phyloP scores from a whole-genome alignment of 495 filamentous ascomycete genomes.

The Penicillium pulvis region DNA sequence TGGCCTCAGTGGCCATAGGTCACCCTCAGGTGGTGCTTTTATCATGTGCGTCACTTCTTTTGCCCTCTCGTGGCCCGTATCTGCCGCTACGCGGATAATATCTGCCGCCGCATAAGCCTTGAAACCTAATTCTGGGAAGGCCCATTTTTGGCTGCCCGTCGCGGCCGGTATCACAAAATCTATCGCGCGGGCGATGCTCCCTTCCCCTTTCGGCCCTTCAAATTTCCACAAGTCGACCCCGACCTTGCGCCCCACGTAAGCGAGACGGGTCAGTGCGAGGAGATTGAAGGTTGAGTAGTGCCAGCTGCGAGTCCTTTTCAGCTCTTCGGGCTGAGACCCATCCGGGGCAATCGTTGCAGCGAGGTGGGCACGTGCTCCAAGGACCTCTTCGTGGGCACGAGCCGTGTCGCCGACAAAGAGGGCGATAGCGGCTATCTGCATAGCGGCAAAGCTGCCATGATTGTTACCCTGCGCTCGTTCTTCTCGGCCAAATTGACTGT shows the following conservation, averaged over 20 bases:
- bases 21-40: background rate
- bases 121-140: background rate
- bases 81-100: background rate
- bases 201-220: background rate
- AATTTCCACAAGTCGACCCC: background rate
- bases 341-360: background rate
- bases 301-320: conserved; percentile 4
- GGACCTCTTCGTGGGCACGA: background rate
- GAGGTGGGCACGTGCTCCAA: background rate
- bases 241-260: background rate
- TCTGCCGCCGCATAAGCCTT: background rate
- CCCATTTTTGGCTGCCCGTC: background rate
- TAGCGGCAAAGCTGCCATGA: background rate
- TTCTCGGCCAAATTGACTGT: background rate
- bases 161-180: background rate
- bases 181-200: background rate
- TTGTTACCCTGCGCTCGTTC: background rate
- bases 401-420: background rate
- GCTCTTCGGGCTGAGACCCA: conserved; percentile 5
- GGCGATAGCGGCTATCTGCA: background rate
- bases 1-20: background rate
- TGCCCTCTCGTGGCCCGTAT: background rate
- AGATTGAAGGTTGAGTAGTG: conserved; percentile 10
- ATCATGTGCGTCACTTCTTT: background rate
- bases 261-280: background rate